Conservation (phyloP, 331 rosid genomes). For the Malus hybrid region DNA sequence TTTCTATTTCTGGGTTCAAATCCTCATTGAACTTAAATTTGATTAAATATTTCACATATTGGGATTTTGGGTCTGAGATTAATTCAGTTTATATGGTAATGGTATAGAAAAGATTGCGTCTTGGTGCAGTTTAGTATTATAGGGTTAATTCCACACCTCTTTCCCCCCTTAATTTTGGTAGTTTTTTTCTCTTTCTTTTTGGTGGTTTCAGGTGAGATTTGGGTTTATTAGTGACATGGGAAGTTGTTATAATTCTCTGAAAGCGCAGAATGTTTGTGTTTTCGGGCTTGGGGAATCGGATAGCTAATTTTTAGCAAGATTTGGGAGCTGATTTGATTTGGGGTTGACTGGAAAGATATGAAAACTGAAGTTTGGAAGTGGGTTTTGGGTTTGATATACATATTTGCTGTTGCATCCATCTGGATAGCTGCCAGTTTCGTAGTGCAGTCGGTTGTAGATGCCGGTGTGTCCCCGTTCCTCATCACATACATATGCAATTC, state of each 20-base stretch:
- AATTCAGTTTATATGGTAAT: neutral
- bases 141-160: neutral
- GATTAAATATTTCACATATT: neutral
- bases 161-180: neutral
- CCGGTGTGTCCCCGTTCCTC: conserved; percentile 84
- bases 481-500: conserved; percentile 92
- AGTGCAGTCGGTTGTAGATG: conserved; percentile 92
- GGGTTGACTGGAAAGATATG: conserved; percentile 29
- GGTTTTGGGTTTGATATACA: conserved; percentile 68
- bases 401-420: conserved; percentile 77
- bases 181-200: neutral
- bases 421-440: conserved; percentile 99
- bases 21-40: neutral
- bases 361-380: conserved; percentile 62
- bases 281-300: conserved; percentile 12
- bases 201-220: conserved; percentile 16
- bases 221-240: conserved; percentile 23
- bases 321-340: conserved; percentile 2
- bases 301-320: neutral
- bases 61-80: neutral
- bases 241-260: conserved; percentile 1
- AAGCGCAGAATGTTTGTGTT: conserved; percentile 3
- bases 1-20: neutral
- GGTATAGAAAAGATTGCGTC: neutral
- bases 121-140: neutral